Evolutionary conservation across 352 stramenopile species (phyloP), one percentile per base, ranked within the genome.

Genomic region (Pilasporangium apinafurcum): DNA sequence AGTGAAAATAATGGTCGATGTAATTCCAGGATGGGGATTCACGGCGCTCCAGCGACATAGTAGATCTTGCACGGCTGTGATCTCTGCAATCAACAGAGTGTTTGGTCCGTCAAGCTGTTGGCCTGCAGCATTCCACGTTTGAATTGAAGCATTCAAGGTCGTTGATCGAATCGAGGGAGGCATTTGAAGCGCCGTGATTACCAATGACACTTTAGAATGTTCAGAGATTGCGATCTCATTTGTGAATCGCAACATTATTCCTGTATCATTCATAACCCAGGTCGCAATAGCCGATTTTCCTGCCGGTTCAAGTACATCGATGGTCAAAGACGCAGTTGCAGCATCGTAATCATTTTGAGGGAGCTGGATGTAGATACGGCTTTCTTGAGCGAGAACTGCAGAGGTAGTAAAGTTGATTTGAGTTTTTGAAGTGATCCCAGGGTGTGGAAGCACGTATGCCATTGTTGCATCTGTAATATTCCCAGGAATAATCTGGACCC

Each of bases 351-450:
- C 70, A 26, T 44, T 44, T 1, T 16, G 9, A 9, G 70, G 54
- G 10, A 86, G 37, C 18, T 64, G 45, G 10, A 86, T 38, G 14
- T 61, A 56, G 2, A 84, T 29, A 14, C 66, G 48, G 17, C 62
- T 73, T n/a, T 68, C 42, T 20, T 58, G 37, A 0, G 50, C 45
- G 1, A 86, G 54, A 0, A 57, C 60, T 3, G 70, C 71, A 14
- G 74, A 73, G 2, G 68, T 63, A 12, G 62, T 74, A 37, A 84
- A 84, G 0, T 58, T 63, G 12, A 86, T 44, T 18, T 62, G 48
- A 22, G 73, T 58, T 13, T 46, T 47, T 8, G 70, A 77, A 26
- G 41, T 44, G 17, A 84, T 70, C 3, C 68, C 74, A 24, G 70
- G 70, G 17, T 83, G 65, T 3, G 70, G 38, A 7, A 62, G 56